phyloP scores from a whole-genome alignment of 1,284 basidiomycete genomes.

The Termitomyces sp. region DNA sequence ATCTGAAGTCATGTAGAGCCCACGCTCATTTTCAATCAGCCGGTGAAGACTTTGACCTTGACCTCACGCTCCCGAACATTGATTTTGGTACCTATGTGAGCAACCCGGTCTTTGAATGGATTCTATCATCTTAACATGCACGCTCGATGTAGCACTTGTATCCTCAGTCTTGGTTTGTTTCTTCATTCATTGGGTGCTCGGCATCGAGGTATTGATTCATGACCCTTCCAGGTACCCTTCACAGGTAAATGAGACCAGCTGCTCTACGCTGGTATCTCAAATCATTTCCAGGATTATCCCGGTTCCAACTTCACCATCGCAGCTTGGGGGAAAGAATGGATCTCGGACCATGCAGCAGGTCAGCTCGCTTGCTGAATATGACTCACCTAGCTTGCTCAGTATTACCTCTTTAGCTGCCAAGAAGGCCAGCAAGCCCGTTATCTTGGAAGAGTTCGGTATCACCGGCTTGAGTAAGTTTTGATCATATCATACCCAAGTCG shows the following conservation, averaged over 20 bases:
- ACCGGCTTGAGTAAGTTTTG: slow-evolving; percentile 33
- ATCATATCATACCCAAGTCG: background rate
- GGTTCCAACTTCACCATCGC: slow-evolving; percentile 47
- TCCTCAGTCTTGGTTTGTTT: slow-evolving; percentile 43
- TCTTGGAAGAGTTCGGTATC: slow-evolving; percentile 55
- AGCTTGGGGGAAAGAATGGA: slow-evolving; percentile 52
- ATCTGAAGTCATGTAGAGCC: background rate
- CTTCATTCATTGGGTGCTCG: background rate
- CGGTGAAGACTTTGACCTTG: slow-evolving; percentile 52
- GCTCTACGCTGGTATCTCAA: background rate
- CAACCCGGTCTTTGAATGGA: background rate
- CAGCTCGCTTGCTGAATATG: slow-evolving; percentile 3
- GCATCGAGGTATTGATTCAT: background rate
- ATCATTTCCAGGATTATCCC: slow-evolving; percentile 35
- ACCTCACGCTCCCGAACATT: slow-evolving; percentile 46
- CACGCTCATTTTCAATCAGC: slow-evolving; percentile 25
- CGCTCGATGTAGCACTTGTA: slow-evolving; percentile 42
- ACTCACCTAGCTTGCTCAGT: background rate
- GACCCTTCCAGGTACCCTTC: slow-evolving; percentile 29
- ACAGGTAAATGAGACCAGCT: slow-evolving; percentile 22
- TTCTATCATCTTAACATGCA: background rate
- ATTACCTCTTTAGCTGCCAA: slow-evolving; percentile 38
- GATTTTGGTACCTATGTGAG: slow-evolving; percentile 54
- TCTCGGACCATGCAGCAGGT: slow-evolving; percentile 43
- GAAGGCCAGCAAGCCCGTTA: slow-evolving; percentile 44